Evolutionary conservation across 805 yeast genomes (phyloP), one percentile per base, ranked within the genome.

Genomic region (Wickerhamiella galacta): DNA sequence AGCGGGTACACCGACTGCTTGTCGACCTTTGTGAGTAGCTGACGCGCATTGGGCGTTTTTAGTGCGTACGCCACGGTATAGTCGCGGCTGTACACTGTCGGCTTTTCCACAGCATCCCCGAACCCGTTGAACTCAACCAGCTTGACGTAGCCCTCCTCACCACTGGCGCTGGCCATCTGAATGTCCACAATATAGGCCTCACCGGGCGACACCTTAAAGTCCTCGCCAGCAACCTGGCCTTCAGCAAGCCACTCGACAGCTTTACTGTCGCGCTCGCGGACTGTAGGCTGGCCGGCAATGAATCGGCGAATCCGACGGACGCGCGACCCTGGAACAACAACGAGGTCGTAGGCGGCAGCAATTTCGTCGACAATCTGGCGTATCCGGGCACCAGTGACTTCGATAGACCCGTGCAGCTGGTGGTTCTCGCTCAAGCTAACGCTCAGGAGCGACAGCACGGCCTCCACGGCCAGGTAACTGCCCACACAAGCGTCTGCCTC

Each of bases 261-360:
- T 57, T 87, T 85, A 58, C 78, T 80, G 43, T 81, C 94, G 50
- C 74, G 69, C 60, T 87, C 98, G 24, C 85, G 87, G 35, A 83
- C 90, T 51, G 82, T 93, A 38, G 85, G 75, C 63, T 90, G 98
- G 34, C 98, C 98, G 25, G 93, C 93, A 50, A 90, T 69, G 48
- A 87, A 90, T 51, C 96, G 71, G 62, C 94, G 71, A 37, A 85
- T 67, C 54, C 95, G 70, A 60, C 98, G 76, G 27, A 90, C 79
- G 53, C 81, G 75, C 16, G 95, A 80, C 0, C 94, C 93, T 20
- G 96, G 96, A 23, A 80, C 82, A 34, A 90, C 82, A 37, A 64
- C 64, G 62, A 94, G 82, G 52, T 77, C 71, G 59, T 74, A 90
- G 1, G 76, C 63, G 37, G 66, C 67, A n/a, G 94, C 96, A 48